Conservation (phyloP, 2,329 filamentous ascomycete genomes). For the Raffaelea ambrosiae region DNA sequence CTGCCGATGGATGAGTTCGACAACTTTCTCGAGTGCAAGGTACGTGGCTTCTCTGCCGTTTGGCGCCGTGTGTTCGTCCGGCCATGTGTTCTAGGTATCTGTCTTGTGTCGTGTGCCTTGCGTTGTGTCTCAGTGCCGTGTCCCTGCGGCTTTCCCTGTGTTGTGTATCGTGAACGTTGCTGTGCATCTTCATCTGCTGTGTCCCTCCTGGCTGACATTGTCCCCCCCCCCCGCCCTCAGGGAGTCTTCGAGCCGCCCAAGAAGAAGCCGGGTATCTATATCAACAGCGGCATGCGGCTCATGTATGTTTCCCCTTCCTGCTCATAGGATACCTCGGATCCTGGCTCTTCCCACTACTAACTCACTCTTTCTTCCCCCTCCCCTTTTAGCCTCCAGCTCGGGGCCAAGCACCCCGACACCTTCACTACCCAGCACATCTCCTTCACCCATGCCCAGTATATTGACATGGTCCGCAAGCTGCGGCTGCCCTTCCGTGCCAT, state of each 20-base stretch:
- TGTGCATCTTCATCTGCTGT: no score
- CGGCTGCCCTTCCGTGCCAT: constrained; percentile 48
- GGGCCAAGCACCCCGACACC: constrained; percentile 48
- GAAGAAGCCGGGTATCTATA: constrained; percentile 30
- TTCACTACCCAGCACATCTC: constrained; percentile 49
- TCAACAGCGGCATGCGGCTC: constrained; percentile 44
- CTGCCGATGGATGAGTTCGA: constrained; percentile 41
- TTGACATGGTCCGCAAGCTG: constrained; percentile 45
- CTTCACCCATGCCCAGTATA: constrained; percentile 39
- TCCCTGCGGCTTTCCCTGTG: neutral
- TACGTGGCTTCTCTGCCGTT: no score
- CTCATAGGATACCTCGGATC: no score
- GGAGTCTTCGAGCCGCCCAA: constrained; percentile 43
- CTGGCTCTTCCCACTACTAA: no score
- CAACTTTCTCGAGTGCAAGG: constrained; percentile 44
- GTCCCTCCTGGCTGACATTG: neutral
- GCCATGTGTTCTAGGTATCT: no score
- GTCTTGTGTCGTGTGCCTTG: no score
- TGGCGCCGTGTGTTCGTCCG: no score
- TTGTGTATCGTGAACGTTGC: no score
- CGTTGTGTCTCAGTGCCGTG: neutral
- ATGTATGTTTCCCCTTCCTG: constrained; percentile 31
- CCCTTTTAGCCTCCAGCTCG: constrained; percentile 41
- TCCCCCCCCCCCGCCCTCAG: no score
- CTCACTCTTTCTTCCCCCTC: neutral